phyloP scores from a whole-genome alignment of 306 rosid species.

The Trifolium repens region DNA sequence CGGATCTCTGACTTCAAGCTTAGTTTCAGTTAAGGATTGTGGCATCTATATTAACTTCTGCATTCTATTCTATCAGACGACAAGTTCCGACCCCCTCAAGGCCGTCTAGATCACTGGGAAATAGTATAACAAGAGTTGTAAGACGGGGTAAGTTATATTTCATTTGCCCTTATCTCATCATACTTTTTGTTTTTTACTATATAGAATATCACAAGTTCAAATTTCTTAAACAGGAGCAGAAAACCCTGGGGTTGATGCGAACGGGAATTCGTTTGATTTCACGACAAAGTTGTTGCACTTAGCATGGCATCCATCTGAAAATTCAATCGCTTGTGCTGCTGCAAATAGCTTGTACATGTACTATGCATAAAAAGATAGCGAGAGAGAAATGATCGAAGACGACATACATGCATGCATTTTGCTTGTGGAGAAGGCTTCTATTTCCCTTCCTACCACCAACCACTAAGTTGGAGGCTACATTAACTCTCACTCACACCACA shows the following conservation, averaged over 20 bases:
- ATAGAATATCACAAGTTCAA: neutral
- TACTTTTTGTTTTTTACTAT: neutral
- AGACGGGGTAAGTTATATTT: constrained; percentile 70
- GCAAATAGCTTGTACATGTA: constrained; percentile 99
- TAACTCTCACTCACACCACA: constrained; percentile 52
- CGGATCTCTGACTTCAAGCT: constrained; percentile 20
- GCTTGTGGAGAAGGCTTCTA: constrained; percentile 69
- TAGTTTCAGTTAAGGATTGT: constrained; percentile 9
- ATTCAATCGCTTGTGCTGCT: constrained; percentile 98
- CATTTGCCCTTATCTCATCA: neutral
- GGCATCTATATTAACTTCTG: constrained; percentile 6
- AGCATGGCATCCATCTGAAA: constrained; percentile 98
- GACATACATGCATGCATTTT: constrained; percentile 43
- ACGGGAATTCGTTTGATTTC: constrained; percentile 94
- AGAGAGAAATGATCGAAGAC: constrained; percentile 53
- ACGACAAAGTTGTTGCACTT: constrained; percentile 96
- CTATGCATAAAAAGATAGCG: constrained; percentile 72
- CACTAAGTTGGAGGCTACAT: constrained; percentile 68
- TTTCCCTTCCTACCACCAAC: constrained; percentile 60
- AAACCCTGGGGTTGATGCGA: constrained; percentile 80
- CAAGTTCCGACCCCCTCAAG: constrained; percentile 93
- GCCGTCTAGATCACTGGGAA: constrained; percentile 92
- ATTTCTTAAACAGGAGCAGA: constrained; percentile 68
- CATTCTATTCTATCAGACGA: constrained; percentile 57
- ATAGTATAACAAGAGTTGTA: constrained; percentile 90